Evolutionary conservation across 2,329 filamentous ascomycete species (phyloP), one percentile per base, ranked within the genome.

Genomic region (Decorospora gaudefroyi): DNA sequence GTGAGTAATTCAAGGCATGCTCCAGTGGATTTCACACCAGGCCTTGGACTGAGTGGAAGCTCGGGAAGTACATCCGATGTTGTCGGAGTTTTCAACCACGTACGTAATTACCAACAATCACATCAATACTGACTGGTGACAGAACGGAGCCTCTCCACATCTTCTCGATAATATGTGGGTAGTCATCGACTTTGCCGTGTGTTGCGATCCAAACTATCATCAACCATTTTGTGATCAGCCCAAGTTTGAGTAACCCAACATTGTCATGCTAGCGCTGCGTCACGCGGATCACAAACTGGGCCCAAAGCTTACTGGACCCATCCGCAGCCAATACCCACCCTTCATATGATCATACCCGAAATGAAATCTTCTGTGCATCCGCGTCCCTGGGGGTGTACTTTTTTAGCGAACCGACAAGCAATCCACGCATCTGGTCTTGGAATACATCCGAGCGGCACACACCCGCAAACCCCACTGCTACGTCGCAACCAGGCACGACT

Each of bases 401-500:
- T 4, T 7, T 16, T 27, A 46, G 30, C 29, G 36, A 38, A 21
- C 9, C 27, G 17, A 11, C 12, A 34, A n/a, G n/a, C 12, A 13
- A 8, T 17, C 33, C 19, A 26, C 17, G 23, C 17, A 36, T 12
- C 21, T 27, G 27, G 27, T 22, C 3, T 6, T 29, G 3, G 28
- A 32, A 38, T 35, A 42, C 39, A 47, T 43, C 43, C 39, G 30
- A 34, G 26, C 22, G 38, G 47, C 34, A 33, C 11, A 30, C 28
- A 32, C 16, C 43, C 37, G 36, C 28, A 15, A 15, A 9, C 9
- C 22, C 35, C 31, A 15, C 22, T 41, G 39, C 18, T 27, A 39
- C 31, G 15, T 42, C 16, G 23, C 19, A n/a, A 15, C 10, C 29
- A 25, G 19, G 4, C 23, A 33, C 34, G 16, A 15, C 9, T 26